Evolutionary conservation across 78 protist genomes (phyloP), one percentile per base, ranked within the genome.

Genomic region (Planoprotostelium fungivorum): DNA sequence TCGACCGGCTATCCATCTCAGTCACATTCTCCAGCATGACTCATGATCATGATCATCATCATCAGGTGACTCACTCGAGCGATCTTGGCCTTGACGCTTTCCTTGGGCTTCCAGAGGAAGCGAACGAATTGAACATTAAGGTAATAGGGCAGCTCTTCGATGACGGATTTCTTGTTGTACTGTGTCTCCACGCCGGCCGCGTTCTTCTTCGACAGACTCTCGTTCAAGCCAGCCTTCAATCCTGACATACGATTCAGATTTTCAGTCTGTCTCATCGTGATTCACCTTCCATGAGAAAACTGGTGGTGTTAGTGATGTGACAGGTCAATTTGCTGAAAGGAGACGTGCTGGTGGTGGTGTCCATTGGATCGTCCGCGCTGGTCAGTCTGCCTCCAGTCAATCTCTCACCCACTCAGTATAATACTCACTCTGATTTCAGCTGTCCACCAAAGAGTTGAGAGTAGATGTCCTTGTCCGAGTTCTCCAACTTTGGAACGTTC

Each of bases 71-170:
- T 9, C 35, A 87, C 88, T 63, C 95, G 88, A 31, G 97, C 90
- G 35, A 97, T 93, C 91, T 97, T 97, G 1, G 96, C 92, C 51
- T 91, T 92, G 25, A 39, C 87, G 34, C 88, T 34, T 36, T 89
- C 87, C 36, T 86, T 35, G 0, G 51, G 86, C 37, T 94, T 90
- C 98, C 98, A 97, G 35, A 35, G 39, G 94, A 97, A 97, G 36
- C 99, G 91, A 0, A 96, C 98, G 35, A 97, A 89, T 35, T 97
- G 87, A 34, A 97, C 95, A 25, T 86, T 51, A 29, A 97, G 91
- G 88, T 94, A 97, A 25, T 73, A 39, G 31, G 99, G 99, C 37
- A 97, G 94, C 28, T 88, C 86, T 0, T 88, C 25, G 39, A 97
- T 29, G 38, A 1, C n/a, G n/a, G 88, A n/a, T 36, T 34, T 87